Base-by-base conservation (phyloP, 306 rosid species). In the Glycyrrhiza uralensis region DNA sequence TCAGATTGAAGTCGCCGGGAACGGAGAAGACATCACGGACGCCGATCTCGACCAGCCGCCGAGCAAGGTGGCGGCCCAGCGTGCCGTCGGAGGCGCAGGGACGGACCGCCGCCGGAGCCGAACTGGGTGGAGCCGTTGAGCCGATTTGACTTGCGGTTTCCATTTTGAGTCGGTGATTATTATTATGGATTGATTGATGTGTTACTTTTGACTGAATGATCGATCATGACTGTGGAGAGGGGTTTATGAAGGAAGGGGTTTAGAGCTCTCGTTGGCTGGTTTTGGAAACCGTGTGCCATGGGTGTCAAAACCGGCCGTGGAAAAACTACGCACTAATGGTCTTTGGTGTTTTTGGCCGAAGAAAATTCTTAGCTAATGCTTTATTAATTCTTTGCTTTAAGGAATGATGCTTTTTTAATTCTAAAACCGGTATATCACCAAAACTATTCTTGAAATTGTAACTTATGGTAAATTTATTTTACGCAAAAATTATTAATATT, bases 1-100 rank as follows among this genome's bases (percentile, higher is more conserved):
- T 75, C 66, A 92, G 71, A 51, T 92, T 92, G 87, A 92, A 89
- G 83, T 89, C 97, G 4, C 97, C 94, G n/a, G 96, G 88, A 23
- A 92, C 96, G 11, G 90, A 86, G 78, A 92, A 92, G 77, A 89
- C 92, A 18, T 92, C 94, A 0, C 62, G 77, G 20, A 58, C 89
- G 52, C 96, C 90, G 35, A 86, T 78, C 75, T 86, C 90, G 4
- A 81, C 88, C 0, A 92, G 89, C 7, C 97, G 85, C 13, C 96
- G 86, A 28, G 90, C 96, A 28, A 92, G 78, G 83, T 87, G 81
- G 56, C 88, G 33, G 59, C 98, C 98, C 19, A 89, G 75, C 1
- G 94, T 85, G 66, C 88, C 89, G 28, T 7, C 56, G 36, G 14
- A 49, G 45, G 65, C 22, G 28, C 70, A 41, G 4, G 85, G 88